Conservation (phyloP, 257 asterid genomes). For the Mitragyna speciosa region DNA sequence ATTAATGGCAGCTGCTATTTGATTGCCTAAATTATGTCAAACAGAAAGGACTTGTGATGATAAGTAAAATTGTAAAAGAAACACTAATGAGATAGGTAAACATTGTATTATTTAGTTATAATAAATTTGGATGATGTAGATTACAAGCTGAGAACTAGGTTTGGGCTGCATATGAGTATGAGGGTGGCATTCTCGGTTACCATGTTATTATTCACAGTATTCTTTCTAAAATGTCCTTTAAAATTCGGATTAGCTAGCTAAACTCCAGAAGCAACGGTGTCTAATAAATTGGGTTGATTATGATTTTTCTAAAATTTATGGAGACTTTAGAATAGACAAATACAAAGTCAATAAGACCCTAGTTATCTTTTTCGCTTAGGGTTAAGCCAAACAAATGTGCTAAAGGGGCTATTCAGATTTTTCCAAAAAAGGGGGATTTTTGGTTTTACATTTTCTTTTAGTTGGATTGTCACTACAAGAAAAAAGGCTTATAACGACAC, state of each 20-base stretch:
- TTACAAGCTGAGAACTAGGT: constrained; percentile 34
- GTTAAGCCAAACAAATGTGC: constrained; percentile 48
- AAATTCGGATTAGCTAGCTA: constrained; percentile 55
- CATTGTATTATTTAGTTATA: too few relatives aligned
- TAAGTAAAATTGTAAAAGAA: too few relatives aligned
- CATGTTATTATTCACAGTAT: constrained; percentile 48
- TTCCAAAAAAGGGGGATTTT: constrained; percentile 61
- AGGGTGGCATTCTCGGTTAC: constrained; percentile 71
- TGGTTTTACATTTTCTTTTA: too few relatives aligned
- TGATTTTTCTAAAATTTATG: constrained; percentile 51
- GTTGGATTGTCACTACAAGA: too few relatives aligned
- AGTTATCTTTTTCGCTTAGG: constrained; percentile 57
- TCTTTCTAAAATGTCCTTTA: constrained; percentile 44
- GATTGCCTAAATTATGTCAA: too few relatives aligned
- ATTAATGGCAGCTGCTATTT: too few relatives aligned
- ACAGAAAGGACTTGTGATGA: too few relatives aligned
- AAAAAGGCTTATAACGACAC: too few relatives aligned
- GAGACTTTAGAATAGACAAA: constrained; percentile 54
- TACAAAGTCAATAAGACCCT: constrained; percentile 27
- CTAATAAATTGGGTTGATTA: constrained; percentile 38
- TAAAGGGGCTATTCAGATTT: constrained; percentile 47
- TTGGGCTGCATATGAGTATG: constrained; percentile 67
- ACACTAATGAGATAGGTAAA: too few relatives aligned
- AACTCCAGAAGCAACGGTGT: constrained; percentile 40
- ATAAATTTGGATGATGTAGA: too few relatives aligned